phyloP scores from a whole-genome alignment of 2,329 filamentous ascomycete genomes.

The Diaporthe caulivora region DNA sequence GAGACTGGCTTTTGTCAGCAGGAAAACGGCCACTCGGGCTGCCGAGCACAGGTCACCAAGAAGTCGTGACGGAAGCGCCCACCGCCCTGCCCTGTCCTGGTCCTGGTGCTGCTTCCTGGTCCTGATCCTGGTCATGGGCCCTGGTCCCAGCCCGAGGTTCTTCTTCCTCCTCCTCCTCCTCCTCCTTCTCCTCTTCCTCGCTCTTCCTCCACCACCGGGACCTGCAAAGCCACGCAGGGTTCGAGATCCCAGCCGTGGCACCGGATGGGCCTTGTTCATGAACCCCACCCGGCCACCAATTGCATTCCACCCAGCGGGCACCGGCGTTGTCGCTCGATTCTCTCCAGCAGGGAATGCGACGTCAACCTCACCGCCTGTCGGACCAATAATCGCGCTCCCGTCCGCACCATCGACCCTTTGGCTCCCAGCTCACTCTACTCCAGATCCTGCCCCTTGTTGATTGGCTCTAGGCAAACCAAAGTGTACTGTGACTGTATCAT shows the following conservation, averaged over 20 bases:
- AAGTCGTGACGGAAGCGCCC: conserved; percentile 29
- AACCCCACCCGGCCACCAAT: conserved; percentile 34
- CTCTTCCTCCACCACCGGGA: not conserved
- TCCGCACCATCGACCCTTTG: conserved; percentile 9
- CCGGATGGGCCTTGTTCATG: conserved; percentile 29
- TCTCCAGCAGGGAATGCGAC: conserved; percentile 33
- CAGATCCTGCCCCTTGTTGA: conserved; percentile 11
- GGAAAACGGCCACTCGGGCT: conserved; percentile 7
- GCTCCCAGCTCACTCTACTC: conserved; percentile 11
- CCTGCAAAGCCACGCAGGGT: conserved; percentile 17
- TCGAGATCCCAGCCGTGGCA: conserved; percentile 26
- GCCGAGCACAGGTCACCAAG: conserved; percentile 34
- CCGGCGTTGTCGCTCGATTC: conserved; percentile 32
- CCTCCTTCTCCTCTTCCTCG: not conserved
- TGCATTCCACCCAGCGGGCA: conserved; percentile 18
- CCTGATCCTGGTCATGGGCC: conserved; percentile 10
- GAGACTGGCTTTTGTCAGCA: conserved; percentile 31
- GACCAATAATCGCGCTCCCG: conserved; percentile 37
- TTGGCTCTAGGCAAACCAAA: conserved; percentile 15
- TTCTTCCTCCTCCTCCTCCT: conserved; percentile 13
- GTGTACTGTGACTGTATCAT: not conserved
- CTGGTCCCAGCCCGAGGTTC: conserved; percentile 28
- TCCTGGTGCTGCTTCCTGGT: not conserved
- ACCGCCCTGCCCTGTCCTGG: conserved; percentile 15
- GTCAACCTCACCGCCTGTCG: conserved; percentile 39